Percentiles rank a stretch among this genome's conserved stretches.
Evolutionary conservation across 345 rosid species (phyloP).

Genomic region (Euclidium syriacum): DNA sequence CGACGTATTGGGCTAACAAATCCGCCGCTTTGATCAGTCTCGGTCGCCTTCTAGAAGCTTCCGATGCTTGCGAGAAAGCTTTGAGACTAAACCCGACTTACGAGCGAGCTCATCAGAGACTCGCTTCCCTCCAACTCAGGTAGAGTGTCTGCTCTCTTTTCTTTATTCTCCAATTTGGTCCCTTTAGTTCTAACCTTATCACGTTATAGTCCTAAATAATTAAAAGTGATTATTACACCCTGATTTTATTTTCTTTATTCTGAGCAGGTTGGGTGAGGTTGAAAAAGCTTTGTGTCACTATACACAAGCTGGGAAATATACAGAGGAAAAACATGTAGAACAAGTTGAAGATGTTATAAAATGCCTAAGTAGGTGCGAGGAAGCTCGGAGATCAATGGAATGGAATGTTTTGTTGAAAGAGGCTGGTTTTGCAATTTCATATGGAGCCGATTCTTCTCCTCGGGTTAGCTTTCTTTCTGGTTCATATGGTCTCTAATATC

Average conservation of each 20-base stretch:
- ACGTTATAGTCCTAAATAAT: not conserved
- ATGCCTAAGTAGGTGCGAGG: conserved; percentile 36
- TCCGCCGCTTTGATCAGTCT: conserved; percentile 83
- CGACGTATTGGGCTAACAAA: conserved; percentile 70
- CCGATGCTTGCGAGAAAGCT: conserved; percentile 70
- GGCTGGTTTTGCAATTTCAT: conserved; percentile 38
- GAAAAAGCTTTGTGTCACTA: conserved; percentile 58
- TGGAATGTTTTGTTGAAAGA: conserved; percentile 50
- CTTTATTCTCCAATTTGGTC: not conserved
- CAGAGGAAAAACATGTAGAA: conserved; percentile 36
- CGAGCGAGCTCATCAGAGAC: conserved; percentile 63
- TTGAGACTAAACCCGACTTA: conserved; percentile 58
- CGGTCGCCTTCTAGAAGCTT: conserved; percentile 70
- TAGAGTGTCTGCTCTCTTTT: conserved; percentile 12
- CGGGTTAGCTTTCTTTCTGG: conserved; percentile 32
- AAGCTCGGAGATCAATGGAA: conserved; percentile 41
- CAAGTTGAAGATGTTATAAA: conserved; percentile 41
- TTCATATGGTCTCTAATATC: not conserved
- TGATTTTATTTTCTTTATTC: not conserved
- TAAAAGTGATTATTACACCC: not conserved
- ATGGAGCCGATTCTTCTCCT: conserved; percentile 63
- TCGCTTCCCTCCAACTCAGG: conserved; percentile 58
- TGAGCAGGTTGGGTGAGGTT: conserved; percentile 54
- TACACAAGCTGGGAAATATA: conserved; percentile 33
- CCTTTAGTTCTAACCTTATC: not conserved